Evolutionary conservation across 208 protist genomes (phyloP), one percentile per base, ranked within the genome.

Genomic region (Acanthamoeba royreba): DNA sequence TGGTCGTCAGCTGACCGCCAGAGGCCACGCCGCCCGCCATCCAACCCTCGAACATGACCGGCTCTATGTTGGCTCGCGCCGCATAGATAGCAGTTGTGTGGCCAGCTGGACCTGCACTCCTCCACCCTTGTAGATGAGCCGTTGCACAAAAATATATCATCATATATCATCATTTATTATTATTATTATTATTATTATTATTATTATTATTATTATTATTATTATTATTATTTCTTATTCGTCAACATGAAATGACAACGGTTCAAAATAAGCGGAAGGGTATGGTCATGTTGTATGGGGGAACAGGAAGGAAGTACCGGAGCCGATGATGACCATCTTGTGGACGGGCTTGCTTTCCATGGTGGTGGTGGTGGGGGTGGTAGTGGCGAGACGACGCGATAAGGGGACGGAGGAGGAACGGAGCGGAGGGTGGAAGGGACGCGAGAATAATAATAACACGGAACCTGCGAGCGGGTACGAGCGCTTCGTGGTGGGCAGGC

Each of bases 1-100:
- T 98, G 22, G 96, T 98, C 22, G 95, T 98, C 31, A 98, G 93
- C 94, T 98, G 97, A 42, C 97, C 97, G 42, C 97, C 97, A 22
- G 96, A 91, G 13, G 95, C 58, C 43, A 95, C 72, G 46, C 85
- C 94, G 63, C 93, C 94, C 5, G 94, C 93, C 55, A 97, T 89
- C 63, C 96, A 96, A 31, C 97, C 97, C 74, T 97, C 94, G 38
- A 95, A 96, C 93, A 97, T 93, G 8, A 97, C 61, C 25, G 96
- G 95, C 49, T 93, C 93, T 43, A 97, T 63, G 35, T 96, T 93
- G 31, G 96, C 96, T 25, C 97, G 94, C 25, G 94, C 97, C 49
- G 92, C 46, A 93, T 98, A 98, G 55, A 98, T 95, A 35, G 96
- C 97, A 2, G 97, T 96, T 15, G 97, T 98, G 85, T 96, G 95